phyloP scores from a whole-genome alignment of 192 early-diverging fungal species.

The Coemansia sp. region DNA sequence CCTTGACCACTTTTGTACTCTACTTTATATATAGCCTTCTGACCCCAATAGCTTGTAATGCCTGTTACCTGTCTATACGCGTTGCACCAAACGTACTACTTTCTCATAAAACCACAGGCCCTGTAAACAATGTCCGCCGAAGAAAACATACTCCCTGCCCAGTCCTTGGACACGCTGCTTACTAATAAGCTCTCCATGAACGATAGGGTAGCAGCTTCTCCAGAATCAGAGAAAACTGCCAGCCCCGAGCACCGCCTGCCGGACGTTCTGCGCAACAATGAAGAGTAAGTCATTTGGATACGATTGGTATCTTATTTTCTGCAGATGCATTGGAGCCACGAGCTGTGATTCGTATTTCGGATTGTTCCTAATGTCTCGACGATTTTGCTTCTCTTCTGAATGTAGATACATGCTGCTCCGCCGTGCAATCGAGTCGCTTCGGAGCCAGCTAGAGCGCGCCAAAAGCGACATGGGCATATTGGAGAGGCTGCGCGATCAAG shows the following conservation, averaged over 20 bases:
- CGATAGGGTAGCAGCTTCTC: constrained; percentile 12
- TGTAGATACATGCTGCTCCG: constrained; percentile 47
- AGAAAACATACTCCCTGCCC: constrained; percentile 21
- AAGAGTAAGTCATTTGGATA: constrained; percentile 27
- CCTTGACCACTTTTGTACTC: neutral
- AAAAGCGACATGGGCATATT: constrained; percentile 46
- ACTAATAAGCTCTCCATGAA: neutral
- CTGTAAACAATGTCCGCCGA: constrained; percentile 19
- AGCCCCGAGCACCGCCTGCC: neutral
- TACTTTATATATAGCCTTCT: neutral
- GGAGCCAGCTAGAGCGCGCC: constrained; percentile 45
- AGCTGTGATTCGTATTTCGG: too few species aligned
- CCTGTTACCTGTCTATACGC: constrained; percentile 5
- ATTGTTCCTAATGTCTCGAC: too few species aligned
- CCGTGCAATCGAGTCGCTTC: constrained; percentile 39
- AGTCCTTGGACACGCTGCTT: neutral
- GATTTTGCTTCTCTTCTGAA: neutral
- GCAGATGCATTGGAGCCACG: neutral
- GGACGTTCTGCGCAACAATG: constrained; percentile 40
- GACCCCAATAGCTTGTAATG: constrained; percentile 11
- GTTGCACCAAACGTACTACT: constrained; percentile 12
- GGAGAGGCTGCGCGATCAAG: constrained; percentile 25
- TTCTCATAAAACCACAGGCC: neutral
- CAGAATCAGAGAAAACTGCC: constrained; percentile 10
- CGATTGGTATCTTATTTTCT: neutral